These are phyloP conservation scores for Avena atlantica DNA, from an alignment of 176 grass and related monocot genomes.

Conservation along the genomic window DNA sequence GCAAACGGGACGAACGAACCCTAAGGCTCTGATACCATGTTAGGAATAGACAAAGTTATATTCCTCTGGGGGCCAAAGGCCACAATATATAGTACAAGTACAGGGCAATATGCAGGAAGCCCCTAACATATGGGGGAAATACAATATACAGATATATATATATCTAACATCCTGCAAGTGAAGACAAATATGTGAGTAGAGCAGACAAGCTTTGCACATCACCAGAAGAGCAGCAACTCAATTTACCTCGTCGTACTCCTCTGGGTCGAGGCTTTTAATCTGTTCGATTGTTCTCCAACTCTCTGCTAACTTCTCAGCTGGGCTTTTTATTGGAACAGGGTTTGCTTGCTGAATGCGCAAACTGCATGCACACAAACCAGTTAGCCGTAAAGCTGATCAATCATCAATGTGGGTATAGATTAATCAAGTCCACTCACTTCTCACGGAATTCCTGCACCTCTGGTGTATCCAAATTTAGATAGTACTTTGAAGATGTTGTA, in stretches of 20 bases:
- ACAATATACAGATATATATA: too few relatives aligned
- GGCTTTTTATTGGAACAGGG: background rate
- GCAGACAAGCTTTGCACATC: background rate
- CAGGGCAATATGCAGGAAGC: too few relatives aligned
- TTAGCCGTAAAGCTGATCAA: slow-evolving; percentile 10
- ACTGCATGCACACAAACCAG: background rate
- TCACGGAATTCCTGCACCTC: background rate
- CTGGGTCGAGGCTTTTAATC: background rate
- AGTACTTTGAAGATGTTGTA: slow-evolving; percentile 24
- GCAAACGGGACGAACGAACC: too few relatives aligned
- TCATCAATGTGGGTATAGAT: background rate
- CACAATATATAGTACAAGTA: too few relatives aligned
- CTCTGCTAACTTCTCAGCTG: background rate
- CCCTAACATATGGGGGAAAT: too few relatives aligned
- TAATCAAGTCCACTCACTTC: background rate
- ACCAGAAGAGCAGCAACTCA: background rate
- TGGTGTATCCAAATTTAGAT: slow-evolving; percentile 8
- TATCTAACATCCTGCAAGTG: too few relatives aligned
- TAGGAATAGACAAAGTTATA: too few relatives aligned
- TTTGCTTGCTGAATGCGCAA: slow-evolving; percentile 11
- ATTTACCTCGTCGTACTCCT: slow-evolving; percentile 5
- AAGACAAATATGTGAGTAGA: background rate
- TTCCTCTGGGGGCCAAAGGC: too few relatives aligned
- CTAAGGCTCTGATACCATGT: too few relatives aligned
- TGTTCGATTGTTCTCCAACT: background rate